A percentile compares a stretch with the other conserved stretches of the same genome.
Conservation (phyloP, 2,329 filamentous ascomycete species). For the Fusarium papillatum region DNA sequence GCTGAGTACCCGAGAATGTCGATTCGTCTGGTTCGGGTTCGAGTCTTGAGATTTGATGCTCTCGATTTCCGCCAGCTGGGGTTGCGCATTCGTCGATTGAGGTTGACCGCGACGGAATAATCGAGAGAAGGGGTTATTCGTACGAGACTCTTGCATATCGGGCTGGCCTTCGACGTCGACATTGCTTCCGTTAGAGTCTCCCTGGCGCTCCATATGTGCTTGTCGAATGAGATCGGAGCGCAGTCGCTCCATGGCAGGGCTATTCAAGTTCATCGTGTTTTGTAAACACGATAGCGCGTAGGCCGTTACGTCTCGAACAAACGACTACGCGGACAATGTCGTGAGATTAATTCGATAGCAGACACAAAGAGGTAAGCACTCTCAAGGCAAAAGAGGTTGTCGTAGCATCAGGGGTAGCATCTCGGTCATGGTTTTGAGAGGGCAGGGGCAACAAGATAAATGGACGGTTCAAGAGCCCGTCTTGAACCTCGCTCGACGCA, state of each 20-base stretch:
- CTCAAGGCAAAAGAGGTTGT: conserved; percentile 16
- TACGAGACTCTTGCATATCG: conserved; percentile 13
- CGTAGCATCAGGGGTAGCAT: conserved; percentile 27
- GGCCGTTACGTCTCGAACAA: conserved; percentile 24
- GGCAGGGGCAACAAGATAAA: conserved; percentile 9
- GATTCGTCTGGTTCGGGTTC: conserved; percentile 48
- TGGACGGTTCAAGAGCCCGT: conserved; percentile 34
- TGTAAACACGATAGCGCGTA: conserved; percentile 2
- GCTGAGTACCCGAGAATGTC: conserved; percentile 18
- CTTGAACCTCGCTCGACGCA: conserved; percentile 24
- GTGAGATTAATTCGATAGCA: conserved; percentile 21
- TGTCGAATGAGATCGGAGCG: conserved; percentile 49
- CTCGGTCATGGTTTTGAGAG: conserved; percentile 24
- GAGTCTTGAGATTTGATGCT: conserved; percentile 64
- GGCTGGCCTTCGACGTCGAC: conserved; percentile 29
- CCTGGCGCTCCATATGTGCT: conserved; percentile 45
- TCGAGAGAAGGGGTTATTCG: conserved; percentile 28
- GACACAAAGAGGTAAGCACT: conserved; percentile 18
- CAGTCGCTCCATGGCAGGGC: conserved; percentile 48
- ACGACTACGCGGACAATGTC: conserved; percentile 30
- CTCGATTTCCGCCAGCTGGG: conserved; percentile 46
- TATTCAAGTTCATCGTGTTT: conserved; percentile 38
- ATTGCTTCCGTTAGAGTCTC: conserved; percentile 20
- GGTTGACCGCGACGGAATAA: conserved; percentile 36
- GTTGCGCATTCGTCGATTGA: conserved; percentile 22